Percentiles rank a stretch among this genome's conserved stretches.
These are phyloP conservation scores for Penicillium sp. DNA, from an alignment of 2,329 filamentous ascomycete species.

Conservation along the genomic window DNA sequence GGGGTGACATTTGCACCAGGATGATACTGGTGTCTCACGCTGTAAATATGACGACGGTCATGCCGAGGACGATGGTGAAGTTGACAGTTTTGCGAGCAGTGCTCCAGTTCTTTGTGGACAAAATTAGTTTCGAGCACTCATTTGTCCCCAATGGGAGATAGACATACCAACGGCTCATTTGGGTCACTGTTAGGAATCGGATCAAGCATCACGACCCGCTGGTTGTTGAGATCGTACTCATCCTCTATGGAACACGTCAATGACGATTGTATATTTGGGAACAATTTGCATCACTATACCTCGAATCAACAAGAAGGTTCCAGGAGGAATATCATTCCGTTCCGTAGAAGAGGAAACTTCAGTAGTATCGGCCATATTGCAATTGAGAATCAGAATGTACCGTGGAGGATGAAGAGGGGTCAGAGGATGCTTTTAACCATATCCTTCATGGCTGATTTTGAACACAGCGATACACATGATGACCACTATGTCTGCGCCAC, in stretches of 20 bases:
- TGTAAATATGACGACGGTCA: constrained; percentile 45
- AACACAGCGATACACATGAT: not conserved
- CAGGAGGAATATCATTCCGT: constrained; percentile 18
- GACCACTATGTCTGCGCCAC: not conserved
- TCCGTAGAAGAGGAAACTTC: not conserved
- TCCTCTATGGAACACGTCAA: constrained; percentile 8
- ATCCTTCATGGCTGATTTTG: not conserved
- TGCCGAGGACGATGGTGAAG: constrained; percentile 44
- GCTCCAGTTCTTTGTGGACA: constrained; percentile 45
- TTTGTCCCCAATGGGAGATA: not conserved
- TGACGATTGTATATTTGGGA: not conserved
- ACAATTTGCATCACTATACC: constrained; percentile 8
- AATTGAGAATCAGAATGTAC: not conserved
- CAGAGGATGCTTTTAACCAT: not conserved
- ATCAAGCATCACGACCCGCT: constrained; percentile 32
- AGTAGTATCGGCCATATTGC: constrained; percentile 12
- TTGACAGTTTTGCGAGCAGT: constrained; percentile 44
- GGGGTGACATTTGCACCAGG: not conserved
- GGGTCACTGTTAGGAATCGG: constrained; percentile 37
- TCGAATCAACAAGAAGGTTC: constrained; percentile 27
- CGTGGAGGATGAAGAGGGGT: not conserved
- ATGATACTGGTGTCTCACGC: constrained; percentile 21
- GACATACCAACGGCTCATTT: constrained; percentile 34
- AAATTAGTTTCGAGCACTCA: not conserved
- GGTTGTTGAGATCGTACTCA: constrained; percentile 3